These are phyloP conservation scores for Escovopsis weberi DNA, from an alignment of 2,329 filamentous ascomycete genomes.

Conservation along the genomic window DNA sequence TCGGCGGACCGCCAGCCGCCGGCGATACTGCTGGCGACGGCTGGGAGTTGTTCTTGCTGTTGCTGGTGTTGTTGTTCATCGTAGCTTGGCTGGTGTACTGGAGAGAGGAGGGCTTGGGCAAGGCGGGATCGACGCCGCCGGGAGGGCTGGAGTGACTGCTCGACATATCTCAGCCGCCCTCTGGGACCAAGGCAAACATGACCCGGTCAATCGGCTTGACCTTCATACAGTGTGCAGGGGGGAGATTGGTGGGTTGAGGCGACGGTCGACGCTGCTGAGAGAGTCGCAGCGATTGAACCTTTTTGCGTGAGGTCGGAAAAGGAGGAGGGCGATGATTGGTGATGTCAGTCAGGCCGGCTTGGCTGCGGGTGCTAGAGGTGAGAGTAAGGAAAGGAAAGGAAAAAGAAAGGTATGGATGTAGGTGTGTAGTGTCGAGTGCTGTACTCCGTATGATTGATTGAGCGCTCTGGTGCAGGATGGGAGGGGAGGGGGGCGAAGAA, in stretches of 20 bases:
- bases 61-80: slow-evolving; percentile 1
- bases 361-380: not conserved
- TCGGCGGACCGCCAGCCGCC: not conserved
- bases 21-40: too few species aligned
- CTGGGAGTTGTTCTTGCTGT: too few species aligned
- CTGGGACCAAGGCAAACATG: slow-evolving; percentile 1
- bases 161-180: slow-evolving; percentile 7
- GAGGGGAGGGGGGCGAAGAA: too few species aligned
- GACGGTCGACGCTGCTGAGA: not conserved
- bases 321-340: not conserved
- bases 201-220: not conserved
- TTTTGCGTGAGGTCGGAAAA: not conserved
- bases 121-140: slow-evolving; percentile 3
- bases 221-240: not conserved
- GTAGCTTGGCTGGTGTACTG: slow-evolving; percentile 2
- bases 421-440: too few species aligned
- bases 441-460: too few species aligned
- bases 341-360: not conserved
- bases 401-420: not conserved
- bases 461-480: too few species aligned
- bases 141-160: slow-evolving; percentile 18
- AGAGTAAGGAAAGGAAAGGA: not conserved
- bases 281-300: not conserved
- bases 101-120: slow-evolving; percentile 3
- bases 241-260: not conserved